Evolutionary conservation across 2,329 filamentous ascomycete genomes (phyloP).

Genomic region (Sporothrix phasma): DNA sequence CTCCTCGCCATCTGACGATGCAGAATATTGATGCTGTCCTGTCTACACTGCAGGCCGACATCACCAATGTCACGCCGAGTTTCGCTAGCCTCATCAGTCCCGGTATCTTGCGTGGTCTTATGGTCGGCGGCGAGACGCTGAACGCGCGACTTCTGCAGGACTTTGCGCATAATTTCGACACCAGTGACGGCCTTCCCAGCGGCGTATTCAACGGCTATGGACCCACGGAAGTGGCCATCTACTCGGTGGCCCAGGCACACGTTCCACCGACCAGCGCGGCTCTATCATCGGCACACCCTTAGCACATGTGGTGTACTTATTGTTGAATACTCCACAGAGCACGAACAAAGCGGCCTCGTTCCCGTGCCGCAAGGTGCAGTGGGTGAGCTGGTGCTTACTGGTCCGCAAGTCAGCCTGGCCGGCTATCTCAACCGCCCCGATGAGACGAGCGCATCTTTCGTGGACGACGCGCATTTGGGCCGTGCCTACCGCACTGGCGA

Average conservation of each 20-base stretch:
- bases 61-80: conserved; percentile 31
- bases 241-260: conserved; percentile 14
- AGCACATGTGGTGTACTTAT: conserved; percentile 28
- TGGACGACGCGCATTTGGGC: conserved; percentile 9
- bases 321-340: too few relatives aligned
- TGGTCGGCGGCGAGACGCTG: conserved; percentile 26
- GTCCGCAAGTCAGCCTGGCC: conserved; percentile 21
- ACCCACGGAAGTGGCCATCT: conserved; percentile 23
- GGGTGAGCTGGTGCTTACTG: conserved; percentile 18
- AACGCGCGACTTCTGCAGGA: not conserved
- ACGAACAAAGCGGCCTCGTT: conserved; percentile 1
- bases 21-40: conserved; percentile 20
- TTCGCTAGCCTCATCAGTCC: conserved; percentile 28
- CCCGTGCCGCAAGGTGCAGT: conserved; percentile 17
- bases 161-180: not conserved
- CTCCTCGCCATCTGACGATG: conserved; percentile 23
- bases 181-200: not conserved
- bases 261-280: conserved; percentile 22
- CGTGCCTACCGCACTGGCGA: conserved; percentile 20
- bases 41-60: conserved; percentile 26
- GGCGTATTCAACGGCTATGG: conserved; percentile 23
- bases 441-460: conserved; percentile 30
- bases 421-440: conserved; percentile 46
- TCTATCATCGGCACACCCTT: conserved; percentile 30
- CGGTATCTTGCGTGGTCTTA: conserved; percentile 24